A percentile compares a stretch with the other conserved stretches of the same genome.
These are phyloP conservation scores for Chenopodium suecicum DNA, from an alignment of 148 eudicot species.

Conservation along the genomic window DNA sequence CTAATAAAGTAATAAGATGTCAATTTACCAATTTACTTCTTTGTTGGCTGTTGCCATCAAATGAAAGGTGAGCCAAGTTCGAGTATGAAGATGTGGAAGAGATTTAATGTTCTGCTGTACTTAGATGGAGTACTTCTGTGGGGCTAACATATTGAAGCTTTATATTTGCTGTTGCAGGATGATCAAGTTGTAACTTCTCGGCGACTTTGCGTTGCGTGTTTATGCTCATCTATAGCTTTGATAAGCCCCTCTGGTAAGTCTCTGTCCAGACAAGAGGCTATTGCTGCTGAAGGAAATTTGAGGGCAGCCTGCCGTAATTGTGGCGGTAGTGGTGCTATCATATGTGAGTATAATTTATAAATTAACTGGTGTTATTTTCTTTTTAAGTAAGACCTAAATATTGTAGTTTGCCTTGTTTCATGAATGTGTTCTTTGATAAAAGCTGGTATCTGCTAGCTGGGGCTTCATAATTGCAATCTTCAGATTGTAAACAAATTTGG, in stretches of 20 bases:
- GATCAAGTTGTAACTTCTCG: slow-evolving; percentile 47
- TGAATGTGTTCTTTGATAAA: not conserved
- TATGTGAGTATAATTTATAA: slow-evolving; percentile 51
- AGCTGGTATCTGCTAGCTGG: not conserved
- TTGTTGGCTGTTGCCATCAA: not conserved
- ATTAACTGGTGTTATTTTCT: not conserved
- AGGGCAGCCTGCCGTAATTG: slow-evolving; percentile 81
- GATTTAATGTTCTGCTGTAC: not conserved
- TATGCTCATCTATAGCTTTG: slow-evolving; percentile 60
- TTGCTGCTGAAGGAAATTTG: slow-evolving; percentile 57
- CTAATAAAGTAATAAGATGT: not conserved
- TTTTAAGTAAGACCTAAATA: too few relatives aligned
- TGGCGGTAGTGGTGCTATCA: slow-evolving; percentile 86
- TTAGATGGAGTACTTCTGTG: not conserved
- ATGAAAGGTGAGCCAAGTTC: not conserved
- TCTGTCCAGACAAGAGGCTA: slow-evolving; percentile 41
- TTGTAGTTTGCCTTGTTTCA: not conserved
- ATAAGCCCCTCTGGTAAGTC: slow-evolving; percentile 36
- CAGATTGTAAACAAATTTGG: not conserved
- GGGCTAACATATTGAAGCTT: not conserved
- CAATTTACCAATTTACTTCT: not conserved
- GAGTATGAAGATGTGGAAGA: not conserved
- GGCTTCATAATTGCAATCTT: not conserved
- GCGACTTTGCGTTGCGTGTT: slow-evolving; percentile 66
- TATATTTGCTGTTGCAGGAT: slow-evolving; percentile 39